Percentiles rank a stretch among this genome's conserved stretches.
These are phyloP conservation scores for Neurospora sp. DNA, from an alignment of 495 filamentous ascomycete genomes.

Conservation along the genomic window DNA sequence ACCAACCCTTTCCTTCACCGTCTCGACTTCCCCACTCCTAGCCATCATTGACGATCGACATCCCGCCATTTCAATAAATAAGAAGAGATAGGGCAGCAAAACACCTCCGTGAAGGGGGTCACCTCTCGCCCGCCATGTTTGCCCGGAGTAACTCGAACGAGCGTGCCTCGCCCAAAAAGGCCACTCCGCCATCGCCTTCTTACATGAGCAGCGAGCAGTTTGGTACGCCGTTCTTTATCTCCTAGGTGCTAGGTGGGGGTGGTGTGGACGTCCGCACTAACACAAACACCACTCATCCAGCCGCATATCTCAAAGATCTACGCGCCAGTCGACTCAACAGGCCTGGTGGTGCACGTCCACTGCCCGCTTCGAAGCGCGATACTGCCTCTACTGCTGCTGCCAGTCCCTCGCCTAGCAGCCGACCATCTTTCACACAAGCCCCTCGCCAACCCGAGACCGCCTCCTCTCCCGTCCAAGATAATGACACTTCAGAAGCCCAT, in stretches of 20 bases:
- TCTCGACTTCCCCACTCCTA: not conserved
- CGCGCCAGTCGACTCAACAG: conserved; percentile 67
- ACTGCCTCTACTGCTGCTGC: conserved; percentile 6
- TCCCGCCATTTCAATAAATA: not conserved
- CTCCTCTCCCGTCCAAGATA: conserved; percentile 20
- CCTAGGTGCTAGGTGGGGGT: not conserved
- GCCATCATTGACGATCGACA: not conserved
- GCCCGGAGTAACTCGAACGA: conserved; percentile 24
- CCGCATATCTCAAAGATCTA: conserved; percentile 69
- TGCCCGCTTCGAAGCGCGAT: conserved; percentile 38
- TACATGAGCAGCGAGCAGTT: conserved; percentile 87
- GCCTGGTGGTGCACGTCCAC: conserved; percentile 71
- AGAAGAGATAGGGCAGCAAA: not conserved
- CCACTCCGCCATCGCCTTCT: conserved; percentile 59
- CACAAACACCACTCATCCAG: conserved; percentile 27
- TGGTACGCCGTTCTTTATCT: conserved; percentile 43
- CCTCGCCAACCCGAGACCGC: conserved; percentile 34
- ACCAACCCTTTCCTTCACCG: not conserved
- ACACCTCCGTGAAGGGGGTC: not conserved
- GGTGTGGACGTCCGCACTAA: conserved; percentile 13
- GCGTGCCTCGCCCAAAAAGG: conserved; percentile 39
- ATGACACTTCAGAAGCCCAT: conserved; percentile 20
- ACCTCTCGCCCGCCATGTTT: conserved; percentile 17
- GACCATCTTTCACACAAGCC: conserved; percentile 20
- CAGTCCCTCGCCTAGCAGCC: conserved; percentile 16